phyloP scores from a whole-genome alignment of 2,329 filamentous ascomycete species.

The Diaporthe longicolla region DNA sequence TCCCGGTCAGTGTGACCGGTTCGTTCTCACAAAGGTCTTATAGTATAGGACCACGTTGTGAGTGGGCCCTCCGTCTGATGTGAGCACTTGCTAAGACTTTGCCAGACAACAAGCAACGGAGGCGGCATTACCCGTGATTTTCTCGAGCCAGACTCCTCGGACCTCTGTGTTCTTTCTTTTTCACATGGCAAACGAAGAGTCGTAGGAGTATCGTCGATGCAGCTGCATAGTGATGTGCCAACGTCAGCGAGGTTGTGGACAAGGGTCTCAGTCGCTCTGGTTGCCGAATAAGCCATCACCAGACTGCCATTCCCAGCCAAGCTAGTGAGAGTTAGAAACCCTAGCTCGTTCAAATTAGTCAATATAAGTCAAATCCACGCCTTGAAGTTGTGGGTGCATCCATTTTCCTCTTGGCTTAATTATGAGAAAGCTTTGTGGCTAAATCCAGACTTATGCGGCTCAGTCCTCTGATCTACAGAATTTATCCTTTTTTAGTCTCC shows the following conservation, averaged over 20 bases:
- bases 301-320: not conserved
- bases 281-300: not conserved
- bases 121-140: not conserved
- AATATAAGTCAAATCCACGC: no score
- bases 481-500: not conserved
- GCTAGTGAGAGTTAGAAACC: no score
- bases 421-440: not conserved
- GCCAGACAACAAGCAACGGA: not conserved
- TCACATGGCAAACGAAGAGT: not conserved
- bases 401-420: no score
- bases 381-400: no score
- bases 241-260: not conserved
- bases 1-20: not conserved
- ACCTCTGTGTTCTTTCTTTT: not conserved
- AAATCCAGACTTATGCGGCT: slow-evolving; percentile 8
- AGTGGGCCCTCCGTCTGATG: not conserved
- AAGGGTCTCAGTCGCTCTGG: not conserved
- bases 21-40: not conserved
- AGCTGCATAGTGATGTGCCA: not conserved
- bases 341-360: no score
- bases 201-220: no score
- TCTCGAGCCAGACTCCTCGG: not conserved
- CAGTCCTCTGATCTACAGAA: slow-evolving; percentile 7
- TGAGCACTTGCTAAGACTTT: not conserved
- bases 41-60: not conserved